Conservation (phyloP, 371 early-diverging fungal species). For the Dichotomocladium elegans region DNA sequence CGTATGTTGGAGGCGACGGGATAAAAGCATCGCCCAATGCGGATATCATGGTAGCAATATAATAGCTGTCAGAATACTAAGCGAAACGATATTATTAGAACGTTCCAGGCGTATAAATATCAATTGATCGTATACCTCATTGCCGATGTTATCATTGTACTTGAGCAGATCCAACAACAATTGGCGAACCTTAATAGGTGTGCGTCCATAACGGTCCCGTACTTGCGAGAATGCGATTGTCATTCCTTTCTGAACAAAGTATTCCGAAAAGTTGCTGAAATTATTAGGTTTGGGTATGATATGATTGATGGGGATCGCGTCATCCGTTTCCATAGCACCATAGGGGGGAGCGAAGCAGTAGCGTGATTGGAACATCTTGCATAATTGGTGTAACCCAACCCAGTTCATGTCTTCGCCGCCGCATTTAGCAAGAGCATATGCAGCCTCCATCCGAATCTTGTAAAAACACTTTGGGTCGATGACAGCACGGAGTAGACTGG, state of each 20-base stretch:
- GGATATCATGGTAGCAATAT: conserved; percentile 66
- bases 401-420: conserved; percentile 40
- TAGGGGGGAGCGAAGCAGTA: conserved; percentile 60
- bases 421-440: conserved; percentile 71
- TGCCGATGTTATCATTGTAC: conserved; percentile 91
- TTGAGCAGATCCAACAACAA: conserved; percentile 74
- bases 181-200: conserved; percentile 63
- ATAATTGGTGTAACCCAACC: conserved; percentile 74
- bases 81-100: background rate
- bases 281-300: conserved; percentile 83
- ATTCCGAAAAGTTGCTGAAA: conserved; percentile 80
- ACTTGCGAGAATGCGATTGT: conserved; percentile 71
- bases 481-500: conserved; percentile 73
- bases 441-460: conserved; percentile 89
- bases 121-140: conserved; percentile 45
- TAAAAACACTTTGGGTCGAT: conserved; percentile 88
- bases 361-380: conserved; percentile 71
- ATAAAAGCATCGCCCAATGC: conserved; percentile 71
- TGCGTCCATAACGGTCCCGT: conserved; percentile 58
- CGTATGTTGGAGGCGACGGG: conserved; percentile 34
- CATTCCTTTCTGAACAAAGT: conserved; percentile 86
- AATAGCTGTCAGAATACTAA: conserved; percentile 79
- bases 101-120: background rate
- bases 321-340: conserved; percentile 15
- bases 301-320: conserved; percentile 43